Conservation (phyloP, 164 flowering plant genomes). For the Tetrastigma voinierianum region DNA sequence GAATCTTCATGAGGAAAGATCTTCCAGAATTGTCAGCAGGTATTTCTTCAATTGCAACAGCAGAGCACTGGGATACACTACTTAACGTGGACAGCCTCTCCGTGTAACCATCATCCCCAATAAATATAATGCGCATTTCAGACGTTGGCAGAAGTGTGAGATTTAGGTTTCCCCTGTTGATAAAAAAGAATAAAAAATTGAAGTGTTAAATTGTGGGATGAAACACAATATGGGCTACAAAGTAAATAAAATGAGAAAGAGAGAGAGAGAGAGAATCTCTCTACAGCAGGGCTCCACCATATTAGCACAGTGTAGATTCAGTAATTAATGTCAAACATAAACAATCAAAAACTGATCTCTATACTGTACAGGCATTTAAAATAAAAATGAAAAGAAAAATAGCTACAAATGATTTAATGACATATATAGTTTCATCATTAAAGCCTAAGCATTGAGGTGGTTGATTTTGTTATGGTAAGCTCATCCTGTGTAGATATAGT, state of each 20-base stretch:
- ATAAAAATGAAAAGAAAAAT: too few relatives aligned
- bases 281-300: neutral
- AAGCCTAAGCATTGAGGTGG: too few relatives aligned
- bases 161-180: slow-evolving; percentile 74
- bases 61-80: slow-evolving; percentile 33
- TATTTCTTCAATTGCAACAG: slow-evolving; percentile 58
- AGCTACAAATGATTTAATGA: too few relatives aligned
- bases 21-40: slow-evolving; percentile 74
- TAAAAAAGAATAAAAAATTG: neutral
- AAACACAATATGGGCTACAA: neutral
- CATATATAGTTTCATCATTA: too few relatives aligned
- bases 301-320: neutral
- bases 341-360: neutral
- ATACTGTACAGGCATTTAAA: too few relatives aligned
- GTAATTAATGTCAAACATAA: neutral
- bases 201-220: neutral
- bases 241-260: neutral
- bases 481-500: too few relatives aligned
- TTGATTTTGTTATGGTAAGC: too few relatives aligned
- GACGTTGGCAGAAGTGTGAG: slow-evolving; percentile 83
- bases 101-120: slow-evolving; percentile 74
- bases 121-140: slow-evolving; percentile 71
- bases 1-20: slow-evolving; percentile 58
- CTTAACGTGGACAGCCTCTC: slow-evolving; percentile 65
- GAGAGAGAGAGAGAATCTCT: neutral